These are phyloP conservation scores for Wickerhamiella allomyrinae DNA, from an alignment of 805 yeast species.

Conservation along the genomic window DNA sequence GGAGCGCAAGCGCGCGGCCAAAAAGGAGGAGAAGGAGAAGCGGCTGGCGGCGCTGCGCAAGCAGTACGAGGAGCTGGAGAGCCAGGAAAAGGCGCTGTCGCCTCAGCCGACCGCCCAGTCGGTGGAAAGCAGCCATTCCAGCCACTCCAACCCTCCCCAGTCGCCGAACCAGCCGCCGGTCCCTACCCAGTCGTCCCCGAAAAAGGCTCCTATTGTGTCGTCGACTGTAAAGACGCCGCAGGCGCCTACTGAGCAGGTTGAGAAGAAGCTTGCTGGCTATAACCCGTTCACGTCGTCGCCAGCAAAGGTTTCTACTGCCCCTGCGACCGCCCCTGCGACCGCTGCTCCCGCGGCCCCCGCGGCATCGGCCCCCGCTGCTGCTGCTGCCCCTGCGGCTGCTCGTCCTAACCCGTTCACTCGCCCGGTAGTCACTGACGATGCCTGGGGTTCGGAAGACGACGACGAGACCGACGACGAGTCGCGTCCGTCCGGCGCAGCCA, in stretches of 20 bases:
- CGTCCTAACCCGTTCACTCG: slow-evolving; percentile 5
- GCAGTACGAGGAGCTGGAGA: slow-evolving; percentile 17
- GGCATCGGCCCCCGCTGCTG: slow-evolving; percentile 4
- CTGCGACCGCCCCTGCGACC: background rate
- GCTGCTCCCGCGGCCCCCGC: slow-evolving; percentile 2
- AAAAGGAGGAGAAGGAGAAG: slow-evolving; percentile 18
- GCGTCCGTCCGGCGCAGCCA: slow-evolving; percentile 22
- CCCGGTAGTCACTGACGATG: slow-evolving; percentile 16
- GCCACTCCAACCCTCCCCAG: background rate
- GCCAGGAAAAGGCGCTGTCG: slow-evolving; percentile 18
- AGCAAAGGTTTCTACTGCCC: background rate
- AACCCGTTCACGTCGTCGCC: background rate
- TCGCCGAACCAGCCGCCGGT: background rate
- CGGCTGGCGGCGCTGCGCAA: slow-evolving; percentile 19
- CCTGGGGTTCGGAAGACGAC: slow-evolving; percentile 21
- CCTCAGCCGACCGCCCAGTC: background rate
- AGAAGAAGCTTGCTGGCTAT: background rate
- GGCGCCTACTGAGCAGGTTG: background rate
- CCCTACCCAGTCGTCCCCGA: background rate
- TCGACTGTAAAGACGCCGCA: background rate
- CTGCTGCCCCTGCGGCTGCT: slow-evolving; percentile 7
- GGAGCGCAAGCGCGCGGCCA: slow-evolving; percentile 20
- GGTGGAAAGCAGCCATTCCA: too few relatives aligned
- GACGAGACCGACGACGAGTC: slow-evolving; percentile 23
- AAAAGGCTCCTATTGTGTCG: background rate